These are phyloP conservation scores for Sicyos baderoa DNA, from an alignment of 306 rosid species.

Conservation along the genomic window DNA sequence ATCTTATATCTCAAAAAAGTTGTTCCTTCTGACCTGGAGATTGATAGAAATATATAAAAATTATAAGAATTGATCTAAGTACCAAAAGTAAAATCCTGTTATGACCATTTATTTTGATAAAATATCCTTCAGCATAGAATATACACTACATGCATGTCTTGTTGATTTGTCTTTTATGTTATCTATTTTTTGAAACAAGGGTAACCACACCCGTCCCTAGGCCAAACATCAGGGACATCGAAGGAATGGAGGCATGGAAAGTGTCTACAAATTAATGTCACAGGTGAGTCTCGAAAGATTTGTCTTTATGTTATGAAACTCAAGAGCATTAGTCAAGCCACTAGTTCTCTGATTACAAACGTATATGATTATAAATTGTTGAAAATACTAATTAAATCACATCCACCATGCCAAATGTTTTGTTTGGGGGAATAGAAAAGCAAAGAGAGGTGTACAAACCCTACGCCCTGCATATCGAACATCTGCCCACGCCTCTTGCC, in stretches of 20 bases:
- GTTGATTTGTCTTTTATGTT: too few relatives aligned
- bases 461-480: slow-evolving; percentile 95
- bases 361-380: neutral
- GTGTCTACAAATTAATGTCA: too few relatives aligned
- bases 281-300: too few relatives aligned
- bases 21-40: slow-evolving; percentile 75
- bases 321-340: neutral
- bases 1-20: slow-evolving; percentile 78
- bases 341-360: slow-evolving; percentile 2
- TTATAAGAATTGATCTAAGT: slow-evolving; percentile 8
- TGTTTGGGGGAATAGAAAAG: slow-evolving; percentile 20
- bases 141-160: neutral
- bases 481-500: slow-evolving; percentile 93
- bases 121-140: neutral
- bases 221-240: too few relatives aligned
- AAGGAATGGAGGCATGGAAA: too few relatives aligned
- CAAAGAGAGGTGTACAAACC: slow-evolving; percentile 46
- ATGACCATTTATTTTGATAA: neutral
- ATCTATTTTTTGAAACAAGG: too few relatives aligned
- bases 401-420: neutral
- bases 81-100: neutral
- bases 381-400: neutral
- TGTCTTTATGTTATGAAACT: neutral
- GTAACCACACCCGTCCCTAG: too few relatives aligned
- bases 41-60: slow-evolving; percentile 15